phyloP scores from a whole-genome alignment of 2,329 filamentous ascomycete species.

The Chrysoporthe deuterocubensis region DNA sequence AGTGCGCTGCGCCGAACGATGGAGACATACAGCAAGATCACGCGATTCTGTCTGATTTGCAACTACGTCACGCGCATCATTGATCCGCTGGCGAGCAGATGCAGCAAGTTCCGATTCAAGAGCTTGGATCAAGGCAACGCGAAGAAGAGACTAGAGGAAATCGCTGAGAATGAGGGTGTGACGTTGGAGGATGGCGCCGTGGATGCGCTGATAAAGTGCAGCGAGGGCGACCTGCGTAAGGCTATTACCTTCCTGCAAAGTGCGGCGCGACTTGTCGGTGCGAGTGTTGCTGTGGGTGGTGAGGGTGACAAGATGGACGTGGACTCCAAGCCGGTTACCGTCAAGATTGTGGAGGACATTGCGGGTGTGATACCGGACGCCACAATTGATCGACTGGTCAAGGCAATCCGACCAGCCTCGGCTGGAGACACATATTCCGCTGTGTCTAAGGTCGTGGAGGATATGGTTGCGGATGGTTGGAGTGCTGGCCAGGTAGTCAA shows the following conservation, averaged over 20 bases:
- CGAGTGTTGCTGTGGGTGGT: constrained; percentile 52
- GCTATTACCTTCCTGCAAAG: constrained; percentile 97
- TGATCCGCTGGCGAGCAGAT: constrained; percentile 89
- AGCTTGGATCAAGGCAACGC: constrained; percentile 87
- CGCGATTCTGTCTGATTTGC: constrained; percentile 94
- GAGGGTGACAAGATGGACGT: constrained; percentile 63
- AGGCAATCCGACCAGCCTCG: constrained; percentile 75
- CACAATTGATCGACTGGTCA: constrained; percentile 72
- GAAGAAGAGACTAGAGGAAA: constrained; percentile 76
- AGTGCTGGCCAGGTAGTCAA: constrained; percentile 84
- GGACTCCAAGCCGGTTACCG: constrained; percentile 67
- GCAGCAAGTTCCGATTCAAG: constrained; percentile 98
- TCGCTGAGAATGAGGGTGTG: constrained; percentile 80
- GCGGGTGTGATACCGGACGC: constrained; percentile 85
- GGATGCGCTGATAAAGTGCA: constrained; percentile 82
- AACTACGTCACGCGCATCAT: constrained; percentile 99
- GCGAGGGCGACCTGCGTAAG: constrained; percentile 92
- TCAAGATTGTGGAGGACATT: constrained; percentile 88
- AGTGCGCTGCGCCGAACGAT: constrained; percentile 91
- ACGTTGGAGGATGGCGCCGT: constrained; percentile 76
- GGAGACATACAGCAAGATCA: constrained; percentile 97
- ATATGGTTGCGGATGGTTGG: constrained; percentile 96
- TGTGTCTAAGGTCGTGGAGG: constrained; percentile 79
- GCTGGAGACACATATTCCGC: constrained; percentile 69
- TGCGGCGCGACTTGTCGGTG: constrained; percentile 84